Evolutionary conservation across 2,329 filamentous ascomycete species (phyloP).

Genomic region (Neopestalotiopsis clavispora): DNA sequence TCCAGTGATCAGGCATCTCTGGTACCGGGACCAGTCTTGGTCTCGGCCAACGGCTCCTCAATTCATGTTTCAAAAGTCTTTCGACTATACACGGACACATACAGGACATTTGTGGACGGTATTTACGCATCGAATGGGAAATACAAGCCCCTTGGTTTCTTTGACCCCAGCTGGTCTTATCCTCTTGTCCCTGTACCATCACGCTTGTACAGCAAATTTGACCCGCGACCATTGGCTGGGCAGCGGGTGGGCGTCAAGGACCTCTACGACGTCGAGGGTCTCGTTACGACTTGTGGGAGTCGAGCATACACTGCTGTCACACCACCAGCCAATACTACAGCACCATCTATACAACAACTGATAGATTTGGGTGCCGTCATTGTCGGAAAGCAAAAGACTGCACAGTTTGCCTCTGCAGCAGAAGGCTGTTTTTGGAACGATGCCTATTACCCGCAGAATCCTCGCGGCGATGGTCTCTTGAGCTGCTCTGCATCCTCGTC

Average conservation of each 20-base stretch:
- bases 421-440: constrained; percentile 29
- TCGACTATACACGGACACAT: neutral
- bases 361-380: constrained; percentile 40
- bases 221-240: constrained; percentile 38
- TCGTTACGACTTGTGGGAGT: constrained; percentile 38
- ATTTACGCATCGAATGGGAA: neutral
- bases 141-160: neutral
- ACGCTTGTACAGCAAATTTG: constrained; percentile 40
- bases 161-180: neutral
- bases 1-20: too few relatives aligned
- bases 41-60: neutral
- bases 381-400: constrained; percentile 40
- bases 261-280: constrained; percentile 39
- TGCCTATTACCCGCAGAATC: constrained; percentile 32
- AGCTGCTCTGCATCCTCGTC: constrained; percentile 37
- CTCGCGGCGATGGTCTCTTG: constrained; percentile 15
- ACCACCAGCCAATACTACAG: constrained; percentile 31
- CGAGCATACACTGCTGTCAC: constrained; percentile 34
- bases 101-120: neutral
- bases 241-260: constrained; percentile 41
- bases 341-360: constrained; percentile 31
- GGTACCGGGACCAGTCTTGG: neutral
- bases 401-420: constrained; percentile 38
- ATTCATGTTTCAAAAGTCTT: neutral
- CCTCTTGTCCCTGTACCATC: constrained; percentile 29